Evolutionary conservation across 73 alveolate genomes (phyloP), one percentile per base, ranked within the genome.

Genomic region (Chromera velia): DNA sequence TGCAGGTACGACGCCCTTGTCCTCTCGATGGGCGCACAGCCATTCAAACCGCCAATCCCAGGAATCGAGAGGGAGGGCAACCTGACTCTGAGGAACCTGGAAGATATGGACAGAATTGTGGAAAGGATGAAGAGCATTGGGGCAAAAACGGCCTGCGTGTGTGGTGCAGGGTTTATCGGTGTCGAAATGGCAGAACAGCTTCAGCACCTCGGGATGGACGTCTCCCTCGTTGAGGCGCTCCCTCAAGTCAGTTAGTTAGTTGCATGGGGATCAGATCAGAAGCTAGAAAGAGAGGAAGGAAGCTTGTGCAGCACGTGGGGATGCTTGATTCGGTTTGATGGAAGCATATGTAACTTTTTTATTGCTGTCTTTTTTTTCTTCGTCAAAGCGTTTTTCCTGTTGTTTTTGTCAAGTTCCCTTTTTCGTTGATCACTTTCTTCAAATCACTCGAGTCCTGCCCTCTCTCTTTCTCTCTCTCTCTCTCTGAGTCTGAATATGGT

Each of bases 121-220:
- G 22, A 62, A 0, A 28, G 73, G 62, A 40, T 74, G 28, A 48
- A 62, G 33, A 27, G 4, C 32, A 34, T 24, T 0, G 62, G 45
- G 18, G 49, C 73, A n/a, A 6, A 9, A 24, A 45, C 1, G 26
- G 73, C 65, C 40, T 49, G 6, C 45, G 82, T 47, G 30, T 31
- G 49, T 74, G 82, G 82, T 9, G 82, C 73, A 13, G 82, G 82
- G 28, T 74, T 74, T 34, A 24, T 74, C 64, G 82, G 81, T 71
- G 29, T 31, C 0, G 67, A 71, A 67, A 71, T 71, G 77, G 77
- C 77, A 0, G 40, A 71, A 40, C 27, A 34, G 24, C 4, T 55
- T 1, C 31, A 24, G 31, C 68, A 10, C 24, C 29, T 55, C 6
- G 68, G 68, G 28, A 55, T 18, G 29, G 27, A 18, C 9, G 68